These are phyloP conservation scores for Clonostachys chloroleuca DNA, from an alignment of 2,329 filamentous ascomycete genomes.

Conservation along the genomic window DNA sequence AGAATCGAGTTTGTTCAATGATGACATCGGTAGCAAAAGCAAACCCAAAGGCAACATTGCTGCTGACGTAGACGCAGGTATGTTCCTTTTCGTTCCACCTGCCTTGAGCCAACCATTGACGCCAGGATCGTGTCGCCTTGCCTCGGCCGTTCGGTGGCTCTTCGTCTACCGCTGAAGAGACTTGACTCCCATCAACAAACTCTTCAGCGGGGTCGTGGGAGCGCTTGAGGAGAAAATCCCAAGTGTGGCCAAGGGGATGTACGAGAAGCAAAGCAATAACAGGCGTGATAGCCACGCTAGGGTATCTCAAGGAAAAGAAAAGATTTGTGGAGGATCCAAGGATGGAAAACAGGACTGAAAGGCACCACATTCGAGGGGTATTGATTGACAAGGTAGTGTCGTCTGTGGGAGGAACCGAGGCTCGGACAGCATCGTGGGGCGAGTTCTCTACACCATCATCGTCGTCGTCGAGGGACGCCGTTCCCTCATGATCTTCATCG, in stretches of 20 bases:
- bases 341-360: slow-evolving; percentile 76
- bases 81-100: slow-evolving; percentile 87
- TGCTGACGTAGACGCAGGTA: slow-evolving; percentile 84
- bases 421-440: slow-evolving; percentile 74
- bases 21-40: slow-evolving; percentile 88
- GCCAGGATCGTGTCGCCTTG: slow-evolving; percentile 34
- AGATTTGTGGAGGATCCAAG: slow-evolving; percentile 80
- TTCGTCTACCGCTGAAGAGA: slow-evolving; percentile 9
- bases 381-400: slow-evolving; percentile 77
- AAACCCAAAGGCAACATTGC: slow-evolving; percentile 86
- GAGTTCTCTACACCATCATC: slow-evolving; percentile 55
- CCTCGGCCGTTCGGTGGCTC: slow-evolving; percentile 1
- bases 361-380: slow-evolving; percentile 81
- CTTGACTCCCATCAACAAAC: slow-evolving; percentile 39
- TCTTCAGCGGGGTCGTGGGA: slow-evolving; percentile 43
- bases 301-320: slow-evolving; percentile 87
- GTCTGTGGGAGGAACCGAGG: slow-evolving; percentile 73
- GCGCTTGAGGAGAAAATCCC: slow-evolving; percentile 71
- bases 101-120: slow-evolving; percentile 75
- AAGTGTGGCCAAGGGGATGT: slow-evolving; percentile 75
- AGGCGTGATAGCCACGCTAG: slow-evolving; percentile 83
- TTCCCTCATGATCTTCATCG: slow-evolving; percentile 11
- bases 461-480: slow-evolving; percentile 8
- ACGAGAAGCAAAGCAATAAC: slow-evolving; percentile 84
- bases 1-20: slow-evolving; percentile 85